Evolutionary conservation across 768 basidiomycete genomes (phyloP), one percentile per base, ranked within the genome.

Genomic region (Lactarius deliciosus): DNA sequence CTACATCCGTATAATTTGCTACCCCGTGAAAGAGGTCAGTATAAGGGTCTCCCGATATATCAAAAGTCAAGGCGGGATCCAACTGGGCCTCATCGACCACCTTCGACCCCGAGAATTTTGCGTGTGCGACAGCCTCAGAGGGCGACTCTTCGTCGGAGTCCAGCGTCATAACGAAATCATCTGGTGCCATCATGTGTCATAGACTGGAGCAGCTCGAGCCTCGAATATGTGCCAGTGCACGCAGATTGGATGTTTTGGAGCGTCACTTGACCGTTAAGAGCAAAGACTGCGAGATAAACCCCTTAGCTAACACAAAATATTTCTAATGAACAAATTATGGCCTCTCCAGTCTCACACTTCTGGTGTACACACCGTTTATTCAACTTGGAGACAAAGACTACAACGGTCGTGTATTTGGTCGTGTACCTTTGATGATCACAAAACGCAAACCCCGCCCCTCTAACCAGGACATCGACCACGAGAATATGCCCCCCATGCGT

Each of bases 1-100:
- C 86, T 41, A 84, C 72, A 73, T 89, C 90, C 57, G 81, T 75
- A n/a, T 81, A 63, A 43, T 78, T 79, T 20, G 72, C 70, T 45
- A 76, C 72, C 30, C 77, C 77, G 45, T 77, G 81, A 32, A 86
- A 75, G 28, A 87, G 75, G 50, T 90, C 86, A 18, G 76, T 73
- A 69, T 89, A 89, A 30, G 85, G 86, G 74, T 92, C 90, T 36
- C 86, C 91, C 47, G 82, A 83, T 18, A 89, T 71, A 76, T 94
- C 92, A 73, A 98, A 96, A 40, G 83, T 81, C 74, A 96, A 94
- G 62, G 89, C 88, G 16, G 90, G 91, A 76, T 96, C 84, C 45
- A 98, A 81, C 64, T 81, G 83, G 43, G 80, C 81, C 40, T 86
- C 87, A 43, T 88, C 89, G 57, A 76, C 77, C 34, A 79, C 76